Conservation (phyloP, 192 early-diverging fungal genomes). For the Backusella luteola region DNA sequence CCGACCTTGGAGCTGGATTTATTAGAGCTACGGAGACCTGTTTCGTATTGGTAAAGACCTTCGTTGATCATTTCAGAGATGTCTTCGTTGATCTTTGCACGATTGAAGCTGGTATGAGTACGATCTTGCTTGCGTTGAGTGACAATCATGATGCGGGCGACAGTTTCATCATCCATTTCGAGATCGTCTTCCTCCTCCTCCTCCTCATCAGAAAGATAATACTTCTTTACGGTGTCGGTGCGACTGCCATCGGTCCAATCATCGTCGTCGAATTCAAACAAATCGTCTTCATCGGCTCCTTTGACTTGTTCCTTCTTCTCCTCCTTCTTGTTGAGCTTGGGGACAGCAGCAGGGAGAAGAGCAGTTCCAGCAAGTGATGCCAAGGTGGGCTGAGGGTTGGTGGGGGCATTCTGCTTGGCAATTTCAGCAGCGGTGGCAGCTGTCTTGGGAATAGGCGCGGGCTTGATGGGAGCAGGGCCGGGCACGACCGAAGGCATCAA, state of each 20-base stretch:
- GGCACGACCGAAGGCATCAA: constrained; percentile 48
- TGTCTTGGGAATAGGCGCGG: not conserved
- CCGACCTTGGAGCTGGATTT: constrained; percentile 56
- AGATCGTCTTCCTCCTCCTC: constrained; percentile 73
- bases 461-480: constrained; percentile 1
- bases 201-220: constrained; percentile 43
- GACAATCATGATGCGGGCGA: constrained; percentile 89
- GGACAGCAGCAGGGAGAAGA: constrained; percentile 2
- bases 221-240: constrained; percentile 48
- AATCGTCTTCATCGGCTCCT: constrained; percentile 58
- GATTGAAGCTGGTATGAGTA: constrained; percentile 74
- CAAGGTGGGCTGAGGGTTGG: constrained; percentile 20
- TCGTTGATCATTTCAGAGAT: constrained; percentile 94
- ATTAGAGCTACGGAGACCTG: constrained; percentile 43
- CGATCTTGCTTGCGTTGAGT: constrained; percentile 76
- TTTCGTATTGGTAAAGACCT: constrained; percentile 90
- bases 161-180: constrained; percentile 88
- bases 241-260: constrained; percentile 61
- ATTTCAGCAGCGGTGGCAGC: constrained; percentile 16
- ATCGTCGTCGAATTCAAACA: constrained; percentile 84
- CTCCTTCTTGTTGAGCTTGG: not conserved
- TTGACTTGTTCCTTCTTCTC: not conserved
- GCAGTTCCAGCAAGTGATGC: constrained; percentile 25
- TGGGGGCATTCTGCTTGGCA: constrained; percentile 11
- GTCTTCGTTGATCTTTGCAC: constrained; percentile 76